These are phyloP conservation scores for Crucihimalaya himalaica DNA, from an alignment of 345 rosid species.

Conservation along the genomic window DNA sequence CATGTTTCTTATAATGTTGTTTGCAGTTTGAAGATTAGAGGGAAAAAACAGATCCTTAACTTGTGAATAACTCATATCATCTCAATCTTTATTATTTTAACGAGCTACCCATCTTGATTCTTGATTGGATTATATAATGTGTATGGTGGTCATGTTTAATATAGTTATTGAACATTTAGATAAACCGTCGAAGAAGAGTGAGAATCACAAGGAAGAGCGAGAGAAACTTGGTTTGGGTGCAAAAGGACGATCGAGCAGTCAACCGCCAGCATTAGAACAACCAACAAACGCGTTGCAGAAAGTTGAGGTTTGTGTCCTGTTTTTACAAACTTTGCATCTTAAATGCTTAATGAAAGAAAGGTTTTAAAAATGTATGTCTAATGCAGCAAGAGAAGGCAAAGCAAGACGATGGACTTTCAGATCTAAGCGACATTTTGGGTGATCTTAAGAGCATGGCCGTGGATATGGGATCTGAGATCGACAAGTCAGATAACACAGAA, in stretches of 20 bases:
- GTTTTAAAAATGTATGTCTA: not conserved
- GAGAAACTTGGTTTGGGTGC: conserved; percentile 66
- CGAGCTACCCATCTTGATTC: not conserved
- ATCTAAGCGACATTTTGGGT: conserved; percentile 76
- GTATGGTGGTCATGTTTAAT: not conserved
- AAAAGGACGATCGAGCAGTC: conserved; percentile 48
- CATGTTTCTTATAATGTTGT: not conserved
- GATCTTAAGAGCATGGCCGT: conserved; percentile 91
- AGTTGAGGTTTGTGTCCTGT: conserved; percentile 67
- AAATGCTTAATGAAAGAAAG: not conserved
- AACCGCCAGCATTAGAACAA: conserved; percentile 50
- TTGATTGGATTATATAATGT: conserved; percentile 3
- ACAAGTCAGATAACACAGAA: conserved; percentile 49
- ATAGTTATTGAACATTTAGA: conserved; percentile 36
- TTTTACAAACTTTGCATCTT: not conserved
- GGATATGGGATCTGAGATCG: conserved; percentile 90
- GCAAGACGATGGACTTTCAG: conserved; percentile 86
- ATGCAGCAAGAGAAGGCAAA: conserved; percentile 74
- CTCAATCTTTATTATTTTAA: not conserved
- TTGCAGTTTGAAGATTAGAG: not conserved
- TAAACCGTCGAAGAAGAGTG: conserved; percentile 51
- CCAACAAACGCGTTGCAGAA: conserved; percentile 66
- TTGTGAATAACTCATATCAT: not conserved
- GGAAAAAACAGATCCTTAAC: not conserved
- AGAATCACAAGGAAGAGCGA: conserved; percentile 55